These are phyloP conservation scores for Fraxinus nigra DNA, from an alignment of 305 asterid species.

Conservation along the genomic window DNA sequence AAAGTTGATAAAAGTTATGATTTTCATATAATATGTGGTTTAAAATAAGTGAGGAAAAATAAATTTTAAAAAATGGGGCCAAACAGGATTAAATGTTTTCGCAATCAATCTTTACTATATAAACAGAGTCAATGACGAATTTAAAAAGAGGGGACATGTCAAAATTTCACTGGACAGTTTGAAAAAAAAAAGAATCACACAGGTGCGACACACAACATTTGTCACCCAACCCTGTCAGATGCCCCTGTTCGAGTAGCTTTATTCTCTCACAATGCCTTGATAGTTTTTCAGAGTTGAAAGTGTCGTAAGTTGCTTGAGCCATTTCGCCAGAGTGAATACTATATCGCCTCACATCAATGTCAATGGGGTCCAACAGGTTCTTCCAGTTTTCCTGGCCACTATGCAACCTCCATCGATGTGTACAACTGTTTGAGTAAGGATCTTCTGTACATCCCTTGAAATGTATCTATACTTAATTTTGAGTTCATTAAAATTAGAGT, in stretches of 20 bases:
- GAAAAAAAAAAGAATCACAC: too few relatives aligned
- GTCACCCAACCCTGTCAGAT: too few relatives aligned
- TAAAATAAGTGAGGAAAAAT: too few relatives aligned
- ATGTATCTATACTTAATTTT: too few relatives aligned
- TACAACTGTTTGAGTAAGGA: neutral
- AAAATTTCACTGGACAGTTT: too few relatives aligned
- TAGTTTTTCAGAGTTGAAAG: conserved; percentile 23
- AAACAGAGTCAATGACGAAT: too few relatives aligned
- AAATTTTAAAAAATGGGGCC: neutral
- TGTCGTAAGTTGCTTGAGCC: conserved; percentile 35
- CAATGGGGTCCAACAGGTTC: conserved; percentile 33
- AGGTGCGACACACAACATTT: too few relatives aligned
- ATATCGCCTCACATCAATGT: conserved; percentile 28
- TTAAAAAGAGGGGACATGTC: too few relatives aligned
- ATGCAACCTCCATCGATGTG: conserved; percentile 30
- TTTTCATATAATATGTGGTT: too few relatives aligned
- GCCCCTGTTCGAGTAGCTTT: too few relatives aligned
- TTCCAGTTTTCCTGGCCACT: conserved; percentile 36
- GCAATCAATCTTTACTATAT: too few relatives aligned
- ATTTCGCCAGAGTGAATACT: conserved; percentile 29
- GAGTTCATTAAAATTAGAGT: neutral
- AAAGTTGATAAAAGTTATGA: neutral
- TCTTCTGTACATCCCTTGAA: neutral
- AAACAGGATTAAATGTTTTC: neutral
- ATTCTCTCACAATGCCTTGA: conserved; percentile 13